Evolutionary conservation across 306 rosid genomes (phyloP), one percentile per base, ranked within the genome.

Genomic region (Ochetophila trinervis): DNA sequence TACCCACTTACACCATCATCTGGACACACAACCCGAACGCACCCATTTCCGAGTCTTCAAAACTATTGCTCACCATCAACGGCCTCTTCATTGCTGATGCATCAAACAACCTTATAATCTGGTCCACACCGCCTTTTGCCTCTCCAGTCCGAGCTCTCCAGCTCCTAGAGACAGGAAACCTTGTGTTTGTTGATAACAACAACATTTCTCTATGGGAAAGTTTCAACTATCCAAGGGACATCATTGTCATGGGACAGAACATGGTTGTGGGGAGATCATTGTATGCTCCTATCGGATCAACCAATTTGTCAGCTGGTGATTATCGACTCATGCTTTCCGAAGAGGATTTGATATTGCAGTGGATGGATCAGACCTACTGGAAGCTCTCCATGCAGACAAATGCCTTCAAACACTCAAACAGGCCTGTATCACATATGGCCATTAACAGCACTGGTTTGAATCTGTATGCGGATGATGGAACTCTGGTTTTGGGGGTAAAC

Each of bases 291-390:
- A 47, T 47, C 2, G 27, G 16, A 16, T 3, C 11, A 21, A 27
- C 11, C 12, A 64, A 62, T 32, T 42, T 54, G 0, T 62, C 57
- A 12, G 5, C 32, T 0, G 63, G 21, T 24, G 11, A 70, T 40
- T 70, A 70, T 36, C 27, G 62, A 20, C 47, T 40, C 9, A 9
- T 48, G 15, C 32, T 70, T 53, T 58, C 47, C 22, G 44, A 16
- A 13, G 52, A 18, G 40, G 56, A 44, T 50, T 15, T 58, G 52
- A 57, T 35, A 8, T 19, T 60, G 37, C 60, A 20, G 56, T 69
- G 74, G 74, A 35, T 15, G 16, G 60, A 50, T 24, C 65, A 34
- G 42, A 69, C 74, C 34, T 69, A 59, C 12, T 69, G 74, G 74
- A 60, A 21, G 14, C 66, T 69, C 4, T 35, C 57, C 47, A 27